Percentiles rank a stretch among this genome's conserved stretches.
Conservation (phyloP, 768 basidiomycete species). For the Tylopilus sp. region DNA sequence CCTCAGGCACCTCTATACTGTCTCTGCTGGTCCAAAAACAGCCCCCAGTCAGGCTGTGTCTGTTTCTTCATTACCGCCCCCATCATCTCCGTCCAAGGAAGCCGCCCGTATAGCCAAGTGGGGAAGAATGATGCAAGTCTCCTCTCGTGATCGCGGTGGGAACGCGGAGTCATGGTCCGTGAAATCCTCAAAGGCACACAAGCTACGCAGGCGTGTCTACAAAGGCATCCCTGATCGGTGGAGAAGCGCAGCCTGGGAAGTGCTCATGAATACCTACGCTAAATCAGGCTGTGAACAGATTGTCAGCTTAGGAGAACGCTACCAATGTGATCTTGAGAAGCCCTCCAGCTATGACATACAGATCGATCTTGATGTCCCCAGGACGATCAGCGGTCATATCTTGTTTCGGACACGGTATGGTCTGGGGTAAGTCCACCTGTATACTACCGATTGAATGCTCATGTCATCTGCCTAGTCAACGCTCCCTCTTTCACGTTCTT, state of each 20-base stretch:
- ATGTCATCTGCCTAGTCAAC: slow-evolving; percentile 58
- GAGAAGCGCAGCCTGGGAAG: slow-evolving; percentile 90
- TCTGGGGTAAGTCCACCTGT: slow-evolving; percentile 64
- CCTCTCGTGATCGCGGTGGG: slow-evolving; percentile 66
- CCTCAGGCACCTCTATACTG: slow-evolving; percentile 51
- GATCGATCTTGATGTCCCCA: slow-evolving; percentile 95
- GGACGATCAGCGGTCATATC: slow-evolving; percentile 93
- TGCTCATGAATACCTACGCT: slow-evolving; percentile 61
- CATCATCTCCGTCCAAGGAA: slow-evolving; percentile 56
- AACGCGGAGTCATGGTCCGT: slow-evolving; percentile 76
- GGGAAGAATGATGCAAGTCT: slow-evolving; percentile 83
- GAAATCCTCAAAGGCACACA: slow-evolving; percentile 59
- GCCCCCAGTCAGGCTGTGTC: slow-evolving; percentile 45
- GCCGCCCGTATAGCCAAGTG: slow-evolving; percentile 81
- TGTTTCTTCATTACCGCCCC: slow-evolving; percentile 46
- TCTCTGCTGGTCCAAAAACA: slow-evolving; percentile 43
- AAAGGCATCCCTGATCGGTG: slow-evolving; percentile 98
- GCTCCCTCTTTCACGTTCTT: slow-evolving; percentile 90
- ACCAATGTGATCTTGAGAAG: slow-evolving; percentile 64
- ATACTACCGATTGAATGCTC: slow-evolving; percentile 5
- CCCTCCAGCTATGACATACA: slow-evolving; percentile 92
- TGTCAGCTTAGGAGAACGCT: slow-evolving; percentile 43
- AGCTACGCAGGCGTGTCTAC: slow-evolving; percentile 74
- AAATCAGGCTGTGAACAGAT: slow-evolving; percentile 45
- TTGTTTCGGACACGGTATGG: slow-evolving; percentile 96